phyloP scores from a whole-genome alignment of 2,329 filamentous ascomycete species.

The Alternaria panax region DNA sequence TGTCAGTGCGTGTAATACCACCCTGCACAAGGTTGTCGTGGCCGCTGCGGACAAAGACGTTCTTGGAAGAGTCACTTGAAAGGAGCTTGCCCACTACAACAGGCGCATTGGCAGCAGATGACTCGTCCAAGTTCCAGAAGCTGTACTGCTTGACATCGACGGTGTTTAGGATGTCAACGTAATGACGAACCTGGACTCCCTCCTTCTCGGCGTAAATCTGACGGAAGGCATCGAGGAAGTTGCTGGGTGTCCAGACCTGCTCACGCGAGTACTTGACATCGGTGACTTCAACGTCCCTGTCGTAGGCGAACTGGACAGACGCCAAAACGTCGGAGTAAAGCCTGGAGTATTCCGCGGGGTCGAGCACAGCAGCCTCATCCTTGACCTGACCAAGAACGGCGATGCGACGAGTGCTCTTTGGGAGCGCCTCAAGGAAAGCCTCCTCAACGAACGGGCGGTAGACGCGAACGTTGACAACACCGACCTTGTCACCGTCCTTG shows the following conservation, averaged over 20 bases:
- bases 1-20: constrained; percentile 82
- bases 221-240: constrained; percentile 58
- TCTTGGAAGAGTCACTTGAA: constrained; percentile 66
- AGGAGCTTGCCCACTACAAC: constrained; percentile 66
- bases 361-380: constrained; percentile 74
- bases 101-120: constrained; percentile 70
- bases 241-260: constrained; percentile 68
- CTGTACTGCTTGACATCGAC: constrained; percentile 78
- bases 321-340: constrained; percentile 93
- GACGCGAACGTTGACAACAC: constrained; percentile 88
- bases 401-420: constrained; percentile 75
- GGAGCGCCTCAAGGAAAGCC: constrained; percentile 83
- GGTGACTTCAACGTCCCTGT: constrained; percentile 68
- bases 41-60: constrained; percentile 65
- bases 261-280: constrained; percentile 91
- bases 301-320: constrained; percentile 72
- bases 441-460: constrained; percentile 97
- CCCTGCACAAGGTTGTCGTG: constrained; percentile 73
- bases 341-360: constrained; percentile 79
- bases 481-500: constrained; percentile 76
- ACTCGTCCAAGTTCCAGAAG: constrained; percentile 91
- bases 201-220: constrained; percentile 54
- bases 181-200: constrained; percentile 54
- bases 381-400: constrained; percentile 89
- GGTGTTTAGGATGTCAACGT: constrained; percentile 61